Base-by-base conservation (phyloP, 345 rosid species). In the Salix koriyanagi region DNA sequence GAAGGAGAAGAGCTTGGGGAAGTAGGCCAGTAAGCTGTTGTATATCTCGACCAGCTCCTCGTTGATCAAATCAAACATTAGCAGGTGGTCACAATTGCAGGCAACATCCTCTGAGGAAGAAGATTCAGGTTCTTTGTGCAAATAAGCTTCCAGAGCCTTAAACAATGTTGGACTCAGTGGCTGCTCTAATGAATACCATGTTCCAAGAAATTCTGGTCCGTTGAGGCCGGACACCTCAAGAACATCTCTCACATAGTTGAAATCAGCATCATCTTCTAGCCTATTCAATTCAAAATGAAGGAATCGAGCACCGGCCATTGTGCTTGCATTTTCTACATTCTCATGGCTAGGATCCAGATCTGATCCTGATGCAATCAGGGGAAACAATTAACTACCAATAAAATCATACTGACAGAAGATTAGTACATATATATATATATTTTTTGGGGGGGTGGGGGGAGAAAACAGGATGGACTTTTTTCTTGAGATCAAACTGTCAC, bases 181-280 rank as follows among this genome's bases (percentile, higher is more conserved):
- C 79, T 85, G 96, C 67, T 91, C 91, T 77, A 86, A 52, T 5
- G 94, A 79, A 79, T 87, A 65, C 98, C 97, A 96, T 62, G 76
- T 65, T 26, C 76, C 90, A 2, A 78, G 69, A 69, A 52, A 6
- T 42, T 84, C 88, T 41, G 82, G 84, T 58, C 78, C 86, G 1
- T 84, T 83, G 70, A 91, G 83, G 46, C 97, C 97, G n/a, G 96
- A 91, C 46, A 86, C 67, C 69, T 87, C 80, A 41, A 96, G 84
- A 56, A 91, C 78, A 36, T 85, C 86, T 79, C 76, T 85, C 39
- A 91, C 90, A 30, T 87, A 92, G 70, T 74, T 83, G 84, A 86
- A 90, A 77, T 85, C 85, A 8, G 74, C 56, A 36, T 86, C 88
- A 41, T 70, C 87, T 52, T 72, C 86, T 56, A 64, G 77, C 66